phyloP scores from a whole-genome alignment of 306 rosid genomes.

The Fagus sylvatica region DNA sequence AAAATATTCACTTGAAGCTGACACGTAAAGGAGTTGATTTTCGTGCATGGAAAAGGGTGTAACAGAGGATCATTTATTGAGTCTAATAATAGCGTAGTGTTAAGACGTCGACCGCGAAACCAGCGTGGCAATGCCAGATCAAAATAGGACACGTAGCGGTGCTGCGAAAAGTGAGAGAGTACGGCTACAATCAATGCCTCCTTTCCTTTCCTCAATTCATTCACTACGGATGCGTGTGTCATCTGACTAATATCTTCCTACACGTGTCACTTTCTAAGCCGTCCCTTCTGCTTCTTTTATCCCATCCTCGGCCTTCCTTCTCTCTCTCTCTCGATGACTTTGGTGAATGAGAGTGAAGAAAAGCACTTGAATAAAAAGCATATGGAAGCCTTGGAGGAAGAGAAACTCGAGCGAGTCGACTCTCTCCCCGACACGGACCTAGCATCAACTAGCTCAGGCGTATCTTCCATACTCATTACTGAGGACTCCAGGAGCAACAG shows the following conservation, averaged over 20 bases:
- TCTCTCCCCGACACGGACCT: constrained; percentile 30
- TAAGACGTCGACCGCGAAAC: background rate
- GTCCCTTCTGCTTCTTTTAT: constrained; percentile 46
- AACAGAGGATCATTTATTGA: background rate
- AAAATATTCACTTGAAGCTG: background rate
- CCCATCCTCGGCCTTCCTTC: constrained; percentile 5
- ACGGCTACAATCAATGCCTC: constrained; percentile 27
- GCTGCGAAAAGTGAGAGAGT: constrained; percentile 30
- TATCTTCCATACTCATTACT: constrained; percentile 38
- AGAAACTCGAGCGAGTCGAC: constrained; percentile 47
- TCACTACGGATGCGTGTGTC: constrained; percentile 57
- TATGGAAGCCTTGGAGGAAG: constrained; percentile 26
- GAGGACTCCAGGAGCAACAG: constrained; percentile 31
- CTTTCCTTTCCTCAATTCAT: constrained; percentile 8
- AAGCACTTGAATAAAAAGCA: background rate
- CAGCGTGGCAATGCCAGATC: constrained; percentile 3
- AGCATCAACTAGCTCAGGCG: constrained; percentile 32
- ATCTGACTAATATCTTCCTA: constrained; percentile 38
- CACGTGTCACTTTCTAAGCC: constrained; percentile 60
- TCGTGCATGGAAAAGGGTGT: too few relatives aligned
- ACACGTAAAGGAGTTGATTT: background rate
- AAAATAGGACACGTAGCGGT: constrained; percentile 37
- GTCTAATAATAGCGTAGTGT: background rate
- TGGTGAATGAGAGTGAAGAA: background rate
- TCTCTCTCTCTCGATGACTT: background rate